Evolutionary conservation across 2,329 filamentous ascomycete genomes (phyloP), one percentile per base, ranked within the genome.

Genomic region (Nigrospora sphaerica): DNA sequence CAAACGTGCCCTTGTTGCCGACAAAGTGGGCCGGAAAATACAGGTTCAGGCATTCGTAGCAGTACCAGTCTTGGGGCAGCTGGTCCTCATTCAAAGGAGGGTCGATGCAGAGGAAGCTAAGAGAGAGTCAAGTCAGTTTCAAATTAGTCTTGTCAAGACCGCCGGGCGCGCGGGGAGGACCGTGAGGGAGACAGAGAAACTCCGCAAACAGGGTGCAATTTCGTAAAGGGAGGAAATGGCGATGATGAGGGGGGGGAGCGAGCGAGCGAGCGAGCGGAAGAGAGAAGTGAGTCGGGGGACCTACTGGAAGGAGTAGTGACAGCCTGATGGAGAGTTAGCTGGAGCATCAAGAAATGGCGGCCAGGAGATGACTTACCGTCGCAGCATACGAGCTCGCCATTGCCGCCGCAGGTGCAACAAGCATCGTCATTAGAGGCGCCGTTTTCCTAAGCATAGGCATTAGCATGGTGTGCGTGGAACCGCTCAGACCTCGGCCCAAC

Each of bases 341-440:
- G 17, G 9, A 12, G 17, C 13, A 33, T 13, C 12, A 12, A 28
- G 23, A 28, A 28, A 28, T 6, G n/a, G 39, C 19, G 14, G 40
- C 7, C 23, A 10, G 23, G 17, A 19, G 4, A 28, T 17, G 6
- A 23, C 40, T 33, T 42, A 42, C 40, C 42, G 69, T 97, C 93
- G 66, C 93, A 98, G 69, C 91, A 96, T 54, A 97, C 77, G 52
- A 98, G 78, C 56, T 89, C 82, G 47, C 92, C 92, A 54, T 81
- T 86, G 52, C 86, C 86, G 59, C 85, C 81, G 69, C 93, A 98
- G 39, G 89, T 82, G 51, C 85, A 85, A 71, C 92, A 98, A 61
- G 86, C 85, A 64, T 97, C 92, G 64, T 93, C 88, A 65, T 95
- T 95, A 52, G 32, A 28, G 23, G 23, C 23, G 23, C 23, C 23